Evolutionary conservation across 2,329 filamentous ascomycete species (phyloP).

Genomic region (Trichoderma atroviride): DNA sequence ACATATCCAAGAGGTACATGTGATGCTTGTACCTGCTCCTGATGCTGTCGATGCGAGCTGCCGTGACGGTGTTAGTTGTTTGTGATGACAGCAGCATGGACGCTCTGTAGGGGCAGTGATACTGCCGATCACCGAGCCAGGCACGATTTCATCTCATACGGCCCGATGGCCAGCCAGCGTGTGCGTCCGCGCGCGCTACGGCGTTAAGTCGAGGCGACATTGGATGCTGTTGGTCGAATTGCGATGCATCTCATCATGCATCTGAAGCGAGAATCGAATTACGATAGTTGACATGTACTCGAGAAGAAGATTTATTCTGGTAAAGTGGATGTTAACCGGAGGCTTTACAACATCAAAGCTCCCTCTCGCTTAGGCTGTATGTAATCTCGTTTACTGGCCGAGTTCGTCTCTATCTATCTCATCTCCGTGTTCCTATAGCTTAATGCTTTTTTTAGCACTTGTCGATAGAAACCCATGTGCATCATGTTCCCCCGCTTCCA

Average conservation of each 20-base stretch:
- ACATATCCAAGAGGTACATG: background rate
- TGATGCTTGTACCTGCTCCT: background rate
- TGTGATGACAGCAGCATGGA: background rate
- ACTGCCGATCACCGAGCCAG: conserved; percentile 11
- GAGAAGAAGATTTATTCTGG: too few relatives aligned
- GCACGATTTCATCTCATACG: conserved; percentile 4
- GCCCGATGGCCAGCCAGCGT: background rate
- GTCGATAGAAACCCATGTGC: background rate
- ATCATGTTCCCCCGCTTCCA: background rate
- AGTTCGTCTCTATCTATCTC: background rate
- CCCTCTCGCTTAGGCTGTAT: background rate
- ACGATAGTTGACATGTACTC: background rate
- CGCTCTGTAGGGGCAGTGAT: background rate
- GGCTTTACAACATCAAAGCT: background rate
- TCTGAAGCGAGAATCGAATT: background rate
- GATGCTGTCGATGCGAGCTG: background rate
- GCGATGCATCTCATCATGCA: background rate
- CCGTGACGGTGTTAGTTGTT: background rate
- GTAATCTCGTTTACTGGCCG: conserved; percentile 11
- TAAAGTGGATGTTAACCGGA: too few relatives aligned
- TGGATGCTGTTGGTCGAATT: background rate
- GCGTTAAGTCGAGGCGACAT: background rate
- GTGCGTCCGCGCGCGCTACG: conserved; percentile 15
- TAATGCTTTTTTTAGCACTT: conserved; percentile 4
- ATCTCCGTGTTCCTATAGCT: conserved; percentile 14